A percentile compares a stretch with the other conserved stretches of the same genome.
Conservation (phyloP, 139 green algal species). For the Chlamydomonas schloesseri region DNA sequence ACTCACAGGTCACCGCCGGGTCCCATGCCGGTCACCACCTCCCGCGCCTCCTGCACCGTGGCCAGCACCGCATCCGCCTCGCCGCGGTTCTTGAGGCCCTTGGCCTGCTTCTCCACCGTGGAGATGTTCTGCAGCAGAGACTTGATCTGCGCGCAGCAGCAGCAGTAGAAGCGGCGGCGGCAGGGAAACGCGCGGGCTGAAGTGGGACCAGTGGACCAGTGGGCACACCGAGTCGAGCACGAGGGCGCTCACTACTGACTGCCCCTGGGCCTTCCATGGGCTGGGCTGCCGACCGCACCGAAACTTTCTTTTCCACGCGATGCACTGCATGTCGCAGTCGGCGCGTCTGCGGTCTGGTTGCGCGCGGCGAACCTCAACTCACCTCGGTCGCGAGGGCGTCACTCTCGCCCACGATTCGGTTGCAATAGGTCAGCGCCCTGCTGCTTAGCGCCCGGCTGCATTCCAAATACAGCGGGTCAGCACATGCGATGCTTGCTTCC, state of each 20-base stretch:
- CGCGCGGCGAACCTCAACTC: not conserved
- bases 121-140: conserved; percentile 53
- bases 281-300: no score
- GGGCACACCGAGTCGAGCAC: not conserved
- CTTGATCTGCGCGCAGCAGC: conserved; percentile 57
- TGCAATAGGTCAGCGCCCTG: conserved; percentile 69
- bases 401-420: conserved; percentile 71
- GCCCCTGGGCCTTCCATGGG: no score
- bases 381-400: conserved; percentile 84
- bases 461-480: not conserved
- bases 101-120: conserved; percentile 35
- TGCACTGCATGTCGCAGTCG: not conserved
- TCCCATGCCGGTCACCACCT: conserved; percentile 30
- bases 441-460: conserved; percentile 76
- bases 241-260: no score
- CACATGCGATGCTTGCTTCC: no score
- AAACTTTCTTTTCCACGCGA: no score
- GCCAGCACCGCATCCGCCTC: not conserved
- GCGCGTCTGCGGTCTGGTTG: no score
- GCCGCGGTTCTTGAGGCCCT: not conserved
- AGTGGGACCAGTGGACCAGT: not conserved
- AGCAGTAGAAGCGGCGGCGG: not conserved
- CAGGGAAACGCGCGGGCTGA: not conserved
- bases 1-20: conserved; percentile 55
- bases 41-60: conserved; percentile 32